Evolutionary conservation across 2,329 filamentous ascomycete species (phyloP).

Genomic region (Botryotinia narcissicola): DNA sequence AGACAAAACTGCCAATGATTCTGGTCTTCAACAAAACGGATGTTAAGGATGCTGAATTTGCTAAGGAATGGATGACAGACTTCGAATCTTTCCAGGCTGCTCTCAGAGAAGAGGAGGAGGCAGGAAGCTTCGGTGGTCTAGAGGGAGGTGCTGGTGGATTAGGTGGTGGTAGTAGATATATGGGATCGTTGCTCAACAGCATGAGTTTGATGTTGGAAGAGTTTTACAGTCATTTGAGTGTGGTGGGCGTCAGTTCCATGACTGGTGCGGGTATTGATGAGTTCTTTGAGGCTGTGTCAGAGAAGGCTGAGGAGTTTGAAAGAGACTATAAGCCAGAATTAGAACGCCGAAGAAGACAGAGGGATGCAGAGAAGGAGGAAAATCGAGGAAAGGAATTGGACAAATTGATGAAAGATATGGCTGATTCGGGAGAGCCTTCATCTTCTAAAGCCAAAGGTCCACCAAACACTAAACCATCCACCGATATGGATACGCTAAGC

Average conservation of each 20-base stretch:
- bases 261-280: constrained; percentile 88
- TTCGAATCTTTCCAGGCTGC: constrained; percentile 94
- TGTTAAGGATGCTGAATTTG: constrained; percentile 84
- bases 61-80: constrained; percentile 99
- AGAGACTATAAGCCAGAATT: constrained; percentile 90
- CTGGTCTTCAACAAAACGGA: constrained; percentile 99
- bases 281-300: constrained; percentile 85
- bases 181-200: constrained; percentile 91
- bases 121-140: constrained; percentile 70
- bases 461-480: constrained; percentile 24
- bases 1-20: constrained; percentile 98
- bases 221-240: constrained; percentile 90
- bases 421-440: constrained; percentile 47
- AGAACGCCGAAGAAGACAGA: constrained; percentile 70
- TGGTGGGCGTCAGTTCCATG: constrained; percentile 92
- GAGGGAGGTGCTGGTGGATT: constrained; percentile 60
- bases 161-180: constrained; percentile 83
- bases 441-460: constrained; percentile 37
- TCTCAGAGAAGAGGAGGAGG: constrained; percentile 73
- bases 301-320: constrained; percentile 85
- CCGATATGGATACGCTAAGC: constrained; percentile 41
- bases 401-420: constrained; percentile 94
- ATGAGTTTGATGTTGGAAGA: constrained; percentile 98
- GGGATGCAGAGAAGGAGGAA: constrained; percentile 71
- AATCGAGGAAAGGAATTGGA: constrained; percentile 78